A percentile compares a stretch with the other conserved stretches of the same genome.
Conservation (phyloP, 2,329 filamentous ascomycete species). For the Lasiodiplodia citricola region DNA sequence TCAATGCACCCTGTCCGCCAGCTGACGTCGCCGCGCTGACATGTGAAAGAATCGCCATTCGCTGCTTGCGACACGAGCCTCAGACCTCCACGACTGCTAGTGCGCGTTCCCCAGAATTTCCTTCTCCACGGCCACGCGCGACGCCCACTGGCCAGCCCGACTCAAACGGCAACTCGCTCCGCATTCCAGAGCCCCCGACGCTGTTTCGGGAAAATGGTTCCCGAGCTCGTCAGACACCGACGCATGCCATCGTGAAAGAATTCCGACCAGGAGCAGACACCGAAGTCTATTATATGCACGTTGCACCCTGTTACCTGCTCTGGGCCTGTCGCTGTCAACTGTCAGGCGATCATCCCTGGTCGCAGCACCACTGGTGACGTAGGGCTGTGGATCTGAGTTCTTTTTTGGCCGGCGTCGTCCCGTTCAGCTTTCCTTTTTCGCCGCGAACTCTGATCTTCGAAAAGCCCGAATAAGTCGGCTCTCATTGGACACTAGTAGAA, state of each 20-base stretch:
- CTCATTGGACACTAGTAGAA: background rate
- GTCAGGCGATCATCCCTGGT: background rate
- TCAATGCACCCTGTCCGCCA: constrained; percentile 5
- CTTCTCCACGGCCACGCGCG: background rate
- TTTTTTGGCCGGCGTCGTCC: background rate
- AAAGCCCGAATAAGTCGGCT: background rate
- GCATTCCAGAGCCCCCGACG: constrained; percentile 4
- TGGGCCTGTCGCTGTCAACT: background rate
- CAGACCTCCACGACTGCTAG: background rate
- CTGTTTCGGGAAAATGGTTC: constrained; percentile 25
- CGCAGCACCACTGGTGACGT: constrained; percentile 7
- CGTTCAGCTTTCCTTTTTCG: background rate
- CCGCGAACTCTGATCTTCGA: background rate
- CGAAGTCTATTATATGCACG: constrained; percentile 4
- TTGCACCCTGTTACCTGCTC: constrained; percentile 3
- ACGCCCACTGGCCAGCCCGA: background rate
- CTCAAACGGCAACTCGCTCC: constrained; percentile 9
- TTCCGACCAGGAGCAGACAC: constrained; percentile 13
- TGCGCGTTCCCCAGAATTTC: constrained; percentile 6
- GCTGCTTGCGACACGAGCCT: constrained; percentile 11
- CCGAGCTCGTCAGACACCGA: constrained; percentile 24
- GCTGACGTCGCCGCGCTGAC: constrained; percentile 17
- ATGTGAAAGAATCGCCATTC: constrained; percentile 19
- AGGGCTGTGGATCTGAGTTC: constrained; percentile 4
- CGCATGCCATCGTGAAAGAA: background rate